phyloP scores from a whole-genome alignment of 2,329 filamentous ascomycete species.

The Diaporthe amygdali region DNA sequence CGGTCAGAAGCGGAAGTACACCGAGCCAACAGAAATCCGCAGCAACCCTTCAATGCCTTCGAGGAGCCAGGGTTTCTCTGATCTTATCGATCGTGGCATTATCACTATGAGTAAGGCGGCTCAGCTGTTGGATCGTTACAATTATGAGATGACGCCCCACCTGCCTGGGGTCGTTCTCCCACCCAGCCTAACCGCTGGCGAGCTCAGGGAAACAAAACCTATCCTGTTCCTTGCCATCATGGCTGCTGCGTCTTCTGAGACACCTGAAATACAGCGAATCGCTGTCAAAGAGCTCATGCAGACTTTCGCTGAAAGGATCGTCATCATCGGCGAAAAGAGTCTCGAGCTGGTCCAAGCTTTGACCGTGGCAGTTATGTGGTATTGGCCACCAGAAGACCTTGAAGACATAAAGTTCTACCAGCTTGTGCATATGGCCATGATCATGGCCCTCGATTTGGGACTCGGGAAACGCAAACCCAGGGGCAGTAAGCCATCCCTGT shows the following conservation, averaged over 20 bases:
- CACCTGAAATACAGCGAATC: constrained; percentile 59
- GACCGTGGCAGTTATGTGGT: constrained; percentile 80
- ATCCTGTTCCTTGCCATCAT: constrained; percentile 75
- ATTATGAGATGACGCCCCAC: constrained; percentile 63
- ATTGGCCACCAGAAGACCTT: constrained; percentile 80
- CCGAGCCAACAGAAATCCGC: constrained; percentile 32
- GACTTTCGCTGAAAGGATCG: constrained; percentile 74
- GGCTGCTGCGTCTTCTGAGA: constrained; percentile 66
- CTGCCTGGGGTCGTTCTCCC: constrained; percentile 69
- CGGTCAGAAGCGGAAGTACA: constrained; percentile 47
- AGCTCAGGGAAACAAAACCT: constrained; percentile 65
- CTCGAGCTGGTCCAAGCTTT: constrained; percentile 84
- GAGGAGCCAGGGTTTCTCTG: constrained; percentile 40
- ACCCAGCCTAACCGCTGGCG: constrained; percentile 54
- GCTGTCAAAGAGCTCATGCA: constrained; percentile 75
- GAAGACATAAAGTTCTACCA: constrained; percentile 92
- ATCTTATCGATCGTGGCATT: constrained; percentile 64
- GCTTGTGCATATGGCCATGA: constrained; percentile 78
- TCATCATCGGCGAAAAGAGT: constrained; percentile 79
- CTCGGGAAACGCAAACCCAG: constrained; percentile 56
- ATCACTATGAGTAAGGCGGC: constrained; percentile 60
- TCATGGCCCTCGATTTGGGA: constrained; percentile 85
- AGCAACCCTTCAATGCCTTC: constrained; percentile 11
- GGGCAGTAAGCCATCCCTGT: constrained; percentile 45
- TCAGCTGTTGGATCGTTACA: constrained; percentile 63